Evolutionary conservation across 345 rosid genomes (phyloP).

Genomic region (Gossypium raimondii): DNA sequence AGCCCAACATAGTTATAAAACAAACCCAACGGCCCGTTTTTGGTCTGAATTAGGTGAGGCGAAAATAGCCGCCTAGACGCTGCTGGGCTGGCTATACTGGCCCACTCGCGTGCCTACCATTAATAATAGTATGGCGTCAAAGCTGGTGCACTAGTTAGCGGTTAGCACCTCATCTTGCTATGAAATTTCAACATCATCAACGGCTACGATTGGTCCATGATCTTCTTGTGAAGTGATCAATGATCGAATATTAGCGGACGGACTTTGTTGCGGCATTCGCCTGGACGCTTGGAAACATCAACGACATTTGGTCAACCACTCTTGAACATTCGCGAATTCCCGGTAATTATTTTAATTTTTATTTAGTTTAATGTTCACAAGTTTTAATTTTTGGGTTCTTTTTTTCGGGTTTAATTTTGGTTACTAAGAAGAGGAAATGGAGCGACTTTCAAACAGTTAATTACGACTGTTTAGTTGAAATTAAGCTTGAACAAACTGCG

Average conservation of each 20-base stretch:
- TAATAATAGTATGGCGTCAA: conserved; percentile 1
- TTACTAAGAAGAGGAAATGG: not conserved
- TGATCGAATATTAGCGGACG: not conserved
- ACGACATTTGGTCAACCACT: conserved; percentile 12
- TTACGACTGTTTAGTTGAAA: not conserved
- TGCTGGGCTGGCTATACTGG: not conserved
- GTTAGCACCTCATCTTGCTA: not conserved
- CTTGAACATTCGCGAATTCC: not conserved
- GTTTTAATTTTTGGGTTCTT: not conserved
- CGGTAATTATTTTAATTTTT: not conserved
- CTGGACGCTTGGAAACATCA: not conserved
- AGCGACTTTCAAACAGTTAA: not conserved
- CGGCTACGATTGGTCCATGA: not conserved
- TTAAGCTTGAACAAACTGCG: not conserved
- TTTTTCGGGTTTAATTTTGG: not conserved
- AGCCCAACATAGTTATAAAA: not conserved
- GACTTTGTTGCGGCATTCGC: not conserved
- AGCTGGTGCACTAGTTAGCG: not conserved
- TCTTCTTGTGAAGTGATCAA: not conserved
- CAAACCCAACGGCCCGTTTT: not conserved
- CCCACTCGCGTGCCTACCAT: not conserved
- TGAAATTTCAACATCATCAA: not conserved
- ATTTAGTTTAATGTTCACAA: not conserved
- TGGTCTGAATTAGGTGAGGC: not conserved
- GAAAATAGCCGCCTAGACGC: not conserved